Evolutionary conservation across 2,329 filamentous ascomycete species (phyloP).

Genomic region (Botrytis aclada): DNA sequence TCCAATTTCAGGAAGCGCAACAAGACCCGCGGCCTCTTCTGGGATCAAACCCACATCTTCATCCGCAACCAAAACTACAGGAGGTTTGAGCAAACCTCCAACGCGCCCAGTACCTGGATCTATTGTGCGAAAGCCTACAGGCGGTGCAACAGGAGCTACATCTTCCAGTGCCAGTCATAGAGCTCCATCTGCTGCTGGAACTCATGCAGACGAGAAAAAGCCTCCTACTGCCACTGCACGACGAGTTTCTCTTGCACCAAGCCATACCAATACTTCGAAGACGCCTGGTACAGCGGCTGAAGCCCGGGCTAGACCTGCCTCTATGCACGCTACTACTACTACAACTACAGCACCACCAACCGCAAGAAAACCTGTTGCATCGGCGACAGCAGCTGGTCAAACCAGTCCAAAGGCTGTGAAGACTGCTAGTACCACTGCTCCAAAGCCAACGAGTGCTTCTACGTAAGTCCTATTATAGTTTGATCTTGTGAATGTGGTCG

Average conservation of each 20-base stretch:
- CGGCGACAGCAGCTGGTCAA: conserved; percentile 22
- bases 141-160: conserved; percentile 35
- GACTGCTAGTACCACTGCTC: conserved; percentile 40
- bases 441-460: conserved; percentile 36
- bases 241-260: conserved; percentile 35
- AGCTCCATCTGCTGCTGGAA: conserved; percentile 34
- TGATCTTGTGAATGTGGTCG: background rate
- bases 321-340: conserved; percentile 18
- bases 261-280: conserved; percentile 31
- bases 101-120: conserved; percentile 33
- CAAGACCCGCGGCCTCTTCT: conserved; percentile 30
- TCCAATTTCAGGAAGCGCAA: conserved; percentile 19
- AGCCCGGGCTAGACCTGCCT: conserved; percentile 29
- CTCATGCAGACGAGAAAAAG: conserved; percentile 38
- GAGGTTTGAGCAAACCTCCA: conserved; percentile 38
- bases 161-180: conserved; percentile 34
- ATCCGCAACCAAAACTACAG: conserved; percentile 28
- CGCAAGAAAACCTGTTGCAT: conserved; percentile 34
- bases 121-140: conserved; percentile 34
- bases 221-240: conserved; percentile 27
- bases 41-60: conserved; percentile 32
- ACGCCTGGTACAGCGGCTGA: conserved; percentile 31
- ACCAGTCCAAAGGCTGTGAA: conserved; percentile 40
- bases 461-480: conserved; percentile 6
- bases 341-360: conserved; percentile 31